phyloP scores from a whole-genome alignment of 345 rosid species.

The Aethionema arabicum region DNA sequence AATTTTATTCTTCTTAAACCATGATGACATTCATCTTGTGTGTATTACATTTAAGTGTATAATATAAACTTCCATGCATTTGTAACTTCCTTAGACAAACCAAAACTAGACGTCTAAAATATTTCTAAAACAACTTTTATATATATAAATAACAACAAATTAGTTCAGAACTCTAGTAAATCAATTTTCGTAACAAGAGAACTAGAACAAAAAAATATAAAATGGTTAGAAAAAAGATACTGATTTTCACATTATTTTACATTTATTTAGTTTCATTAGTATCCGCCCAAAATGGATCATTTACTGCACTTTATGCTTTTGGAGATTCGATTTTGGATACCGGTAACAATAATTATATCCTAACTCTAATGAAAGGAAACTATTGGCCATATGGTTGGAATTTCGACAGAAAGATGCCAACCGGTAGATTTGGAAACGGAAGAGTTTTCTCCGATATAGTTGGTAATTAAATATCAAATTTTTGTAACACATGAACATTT shows the following conservation, averaged over 20 bases:
- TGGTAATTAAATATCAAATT: constrained; percentile 35
- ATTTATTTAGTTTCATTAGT: constrained; percentile 17
- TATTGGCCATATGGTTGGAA: constrained; percentile 61
- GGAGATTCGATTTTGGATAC: constrained; percentile 72
- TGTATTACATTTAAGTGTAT: constrained; percentile 6
- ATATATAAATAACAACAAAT: constrained; percentile 8
- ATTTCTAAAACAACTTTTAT: constrained; percentile 7
- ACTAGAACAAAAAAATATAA: constrained; percentile 10
- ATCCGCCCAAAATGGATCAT: constrained; percentile 9
- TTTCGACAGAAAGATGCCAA: constrained; percentile 37
- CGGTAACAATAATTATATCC: constrained; percentile 57
- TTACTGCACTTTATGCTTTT: constrained; percentile 51
- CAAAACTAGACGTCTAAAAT: constrained; percentile 31
- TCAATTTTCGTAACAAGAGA: constrained; percentile 5
- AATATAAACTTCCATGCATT: constrained; percentile 16
- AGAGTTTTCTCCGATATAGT: constrained; percentile 54
- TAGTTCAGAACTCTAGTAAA: constrained; percentile 4
- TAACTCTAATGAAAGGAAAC: constrained; percentile 44
- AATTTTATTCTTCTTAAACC: constrained; percentile 10
- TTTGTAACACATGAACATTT: neutral
- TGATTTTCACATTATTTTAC: constrained; percentile 22
- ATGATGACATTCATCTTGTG: constrained; percentile 31
- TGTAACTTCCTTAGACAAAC: constrained; percentile 30
- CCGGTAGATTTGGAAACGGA: constrained; percentile 69
- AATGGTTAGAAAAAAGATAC: constrained; percentile 12